These are phyloP conservation scores for Neurospora cerealis DNA, from an alignment of 495 filamentous ascomycete genomes.

Conservation along the genomic window DNA sequence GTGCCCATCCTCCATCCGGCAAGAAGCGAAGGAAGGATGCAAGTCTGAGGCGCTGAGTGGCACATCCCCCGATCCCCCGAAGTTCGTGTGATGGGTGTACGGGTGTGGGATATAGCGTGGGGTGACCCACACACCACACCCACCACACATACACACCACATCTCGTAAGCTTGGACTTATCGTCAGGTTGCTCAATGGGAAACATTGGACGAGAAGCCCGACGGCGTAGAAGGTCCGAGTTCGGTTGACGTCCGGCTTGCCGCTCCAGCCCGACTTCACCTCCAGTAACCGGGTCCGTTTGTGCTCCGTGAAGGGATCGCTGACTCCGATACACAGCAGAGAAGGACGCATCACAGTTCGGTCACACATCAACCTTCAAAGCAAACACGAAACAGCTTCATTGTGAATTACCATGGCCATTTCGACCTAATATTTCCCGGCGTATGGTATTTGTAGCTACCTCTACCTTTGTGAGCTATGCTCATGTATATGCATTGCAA, in stretches of 20 bases:
- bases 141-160: not conserved
- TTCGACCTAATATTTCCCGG: not conserved
- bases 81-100: not conserved
- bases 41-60: not conserved
- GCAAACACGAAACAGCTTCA: not conserved
- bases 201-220: not conserved
- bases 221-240: not conserved
- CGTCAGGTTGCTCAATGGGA: not conserved
- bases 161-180: not conserved
- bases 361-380: not conserved
- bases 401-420: not conserved
- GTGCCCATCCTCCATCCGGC: constrained; percentile 2
- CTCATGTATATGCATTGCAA: not conserved
- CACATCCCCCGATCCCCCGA: not conserved
- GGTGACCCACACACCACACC: not conserved
- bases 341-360: not conserved
- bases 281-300: not conserved
- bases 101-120: not conserved
- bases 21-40: not conserved
- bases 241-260: not conserved
- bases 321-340: not conserved
- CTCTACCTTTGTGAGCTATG: not conserved
- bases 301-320: not conserved
- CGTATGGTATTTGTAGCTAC: not conserved
- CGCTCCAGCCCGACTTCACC: not conserved